Conservation (phyloP, 2,329 filamentous ascomycete species). For the Neopestalotiopsis clavispora region DNA sequence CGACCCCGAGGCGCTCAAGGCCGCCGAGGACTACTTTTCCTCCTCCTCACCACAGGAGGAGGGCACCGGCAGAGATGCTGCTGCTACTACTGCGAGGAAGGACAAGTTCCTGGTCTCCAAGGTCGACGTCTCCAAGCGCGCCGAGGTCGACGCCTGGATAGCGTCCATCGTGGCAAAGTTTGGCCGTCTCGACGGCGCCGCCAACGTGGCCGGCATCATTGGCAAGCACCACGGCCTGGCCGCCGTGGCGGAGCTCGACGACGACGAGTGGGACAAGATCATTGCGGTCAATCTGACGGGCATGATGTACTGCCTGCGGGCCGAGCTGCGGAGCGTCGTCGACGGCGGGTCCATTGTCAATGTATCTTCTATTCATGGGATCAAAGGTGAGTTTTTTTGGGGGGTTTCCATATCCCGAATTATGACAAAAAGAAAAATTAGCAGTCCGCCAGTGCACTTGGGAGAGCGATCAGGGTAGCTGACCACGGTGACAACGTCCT, state of each 20-base stretch:
- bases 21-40: slow-evolving; percentile 33
- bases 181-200: slow-evolving; percentile 58
- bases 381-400: slow-evolving; percentile 40
- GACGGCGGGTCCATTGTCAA: slow-evolving; percentile 64
- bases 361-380: slow-evolving; percentile 56
- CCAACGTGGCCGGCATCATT: slow-evolving; percentile 58
- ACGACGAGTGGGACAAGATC: slow-evolving; percentile 53
- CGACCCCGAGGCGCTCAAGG: slow-evolving; percentile 31
- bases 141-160: slow-evolving; percentile 57
- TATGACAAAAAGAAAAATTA: not conserved
- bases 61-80: slow-evolving; percentile 21
- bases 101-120: slow-evolving; percentile 36
- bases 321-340: slow-evolving; percentile 48
- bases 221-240: slow-evolving; percentile 47
- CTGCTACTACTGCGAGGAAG: slow-evolving; percentile 17
- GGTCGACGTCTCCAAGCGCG: slow-evolving; percentile 53
- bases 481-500: not conserved
- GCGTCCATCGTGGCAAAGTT: slow-evolving; percentile 49
- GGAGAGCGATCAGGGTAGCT: too few relatives aligned
- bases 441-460: too few relatives aligned
- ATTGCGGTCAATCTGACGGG: slow-evolving; percentile 54
- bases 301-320: slow-evolving; percentile 56
- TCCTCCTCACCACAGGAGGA: not conserved
- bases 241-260: slow-evolving; percentile 47
- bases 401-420: not conserved